Conservation (phyloP, 768 basidiomycete genomes). For the Pleurotus cornucopiae region DNA sequence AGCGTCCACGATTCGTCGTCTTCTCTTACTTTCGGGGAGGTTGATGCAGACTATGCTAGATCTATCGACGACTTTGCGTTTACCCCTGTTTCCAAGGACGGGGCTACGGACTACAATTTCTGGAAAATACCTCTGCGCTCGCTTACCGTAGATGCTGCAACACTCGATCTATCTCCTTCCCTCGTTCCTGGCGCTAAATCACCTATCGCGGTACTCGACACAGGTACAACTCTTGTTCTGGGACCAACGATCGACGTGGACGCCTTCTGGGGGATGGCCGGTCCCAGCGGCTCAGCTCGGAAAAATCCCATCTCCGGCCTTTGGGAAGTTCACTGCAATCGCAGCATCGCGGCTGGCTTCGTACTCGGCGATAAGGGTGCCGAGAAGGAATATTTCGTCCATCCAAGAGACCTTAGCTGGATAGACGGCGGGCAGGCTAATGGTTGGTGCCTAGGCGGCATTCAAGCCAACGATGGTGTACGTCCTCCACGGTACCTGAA, state of each 20-base stretch:
- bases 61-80: constrained; percentile 27
- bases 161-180: constrained; percentile 40
- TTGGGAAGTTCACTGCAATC: constrained; percentile 51
- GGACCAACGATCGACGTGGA: constrained; percentile 50
- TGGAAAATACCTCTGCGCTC: constrained; percentile 52
- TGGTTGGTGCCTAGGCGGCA: constrained; percentile 54
- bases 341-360: constrained; percentile 41
- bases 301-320: constrained; percentile 28
- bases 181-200: constrained; percentile 34
- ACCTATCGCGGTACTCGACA: constrained; percentile 58
- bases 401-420: constrained; percentile 54
- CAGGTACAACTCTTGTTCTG: constrained; percentile 55
- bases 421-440: constrained; percentile 30
- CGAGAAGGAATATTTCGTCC: constrained; percentile 35
- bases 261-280: constrained; percentile 46
- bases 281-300: constrained; percentile 29
- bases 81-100: constrained; percentile 34
- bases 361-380: constrained; percentile 33
- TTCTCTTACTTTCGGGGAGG: constrained; percentile 48
- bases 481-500: constrained; percentile 9
- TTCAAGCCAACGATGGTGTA: constrained; percentile 51
- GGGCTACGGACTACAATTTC: constrained; percentile 39
- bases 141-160: constrained; percentile 38
- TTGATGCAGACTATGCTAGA: constrained; percentile 34
- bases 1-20: constrained; percentile 24